These are phyloP conservation scores for Tilletia caries DNA, from an alignment of 1,284 basidiomycete genomes.

Conservation along the genomic window DNA sequence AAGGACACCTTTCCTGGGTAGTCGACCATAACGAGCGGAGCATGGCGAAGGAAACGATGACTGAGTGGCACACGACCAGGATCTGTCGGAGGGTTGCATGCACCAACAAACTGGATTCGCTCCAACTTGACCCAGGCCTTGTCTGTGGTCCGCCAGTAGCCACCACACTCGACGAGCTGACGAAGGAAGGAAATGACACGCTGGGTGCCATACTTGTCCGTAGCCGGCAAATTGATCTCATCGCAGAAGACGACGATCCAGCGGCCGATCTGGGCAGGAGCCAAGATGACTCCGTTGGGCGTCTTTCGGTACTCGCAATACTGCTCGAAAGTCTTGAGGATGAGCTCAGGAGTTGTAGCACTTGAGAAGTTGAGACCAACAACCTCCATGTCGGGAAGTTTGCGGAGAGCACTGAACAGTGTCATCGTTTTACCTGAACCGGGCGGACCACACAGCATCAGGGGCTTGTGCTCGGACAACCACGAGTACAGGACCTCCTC, in stretches of 20 bases:
- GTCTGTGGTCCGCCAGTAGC: slow-evolving; percentile 91
- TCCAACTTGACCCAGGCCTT: slow-evolving; percentile 97
- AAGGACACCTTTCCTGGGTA: slow-evolving; percentile 95
- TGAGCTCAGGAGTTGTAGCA: slow-evolving; percentile 94
- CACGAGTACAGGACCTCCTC: slow-evolving; percentile 98
- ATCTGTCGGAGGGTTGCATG: slow-evolving; percentile 99
- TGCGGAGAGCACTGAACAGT: slow-evolving; percentile 94
- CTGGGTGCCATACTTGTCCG: slow-evolving; percentile 98
- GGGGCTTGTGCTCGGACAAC: slow-evolving; percentile 96
- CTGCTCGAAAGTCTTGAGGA: slow-evolving; percentile 98
- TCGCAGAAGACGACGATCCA: slow-evolving; percentile 99
- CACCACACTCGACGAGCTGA: slow-evolving; percentile 89
- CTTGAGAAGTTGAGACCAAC: slow-evolving; percentile 99
- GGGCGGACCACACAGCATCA: slow-evolving; percentile 97
- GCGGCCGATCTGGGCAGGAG: slow-evolving; percentile 88
- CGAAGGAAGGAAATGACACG: slow-evolving; percentile 97
- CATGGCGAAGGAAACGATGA: slow-evolving; percentile 94
- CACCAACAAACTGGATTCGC: slow-evolving; percentile 97
- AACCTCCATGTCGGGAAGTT: slow-evolving; percentile 97
- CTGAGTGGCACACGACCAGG: slow-evolving; percentile 97
- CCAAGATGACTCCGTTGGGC: slow-evolving; percentile 88
- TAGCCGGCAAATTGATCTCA: slow-evolving; percentile 95
- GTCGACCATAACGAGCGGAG: slow-evolving; percentile 98
- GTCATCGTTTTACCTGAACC: slow-evolving; percentile 99
- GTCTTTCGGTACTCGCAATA: slow-evolving; percentile 99